Conservation (phyloP, 169 alveolate species). For the Theileria orientalis region DNA sequence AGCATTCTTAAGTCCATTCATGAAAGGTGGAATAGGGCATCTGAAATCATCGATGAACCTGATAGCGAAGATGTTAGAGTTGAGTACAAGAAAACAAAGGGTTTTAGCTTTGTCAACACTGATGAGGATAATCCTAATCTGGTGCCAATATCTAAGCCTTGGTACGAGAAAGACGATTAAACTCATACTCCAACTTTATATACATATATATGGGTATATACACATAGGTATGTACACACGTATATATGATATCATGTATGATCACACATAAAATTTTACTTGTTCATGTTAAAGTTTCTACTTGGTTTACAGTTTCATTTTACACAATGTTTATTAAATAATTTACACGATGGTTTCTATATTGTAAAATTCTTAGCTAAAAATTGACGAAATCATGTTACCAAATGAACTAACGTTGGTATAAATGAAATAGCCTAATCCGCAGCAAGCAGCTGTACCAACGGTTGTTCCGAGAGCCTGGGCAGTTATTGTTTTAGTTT, state of each 20-base stretch:
- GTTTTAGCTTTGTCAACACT: background rate
- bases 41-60: constrained; percentile 8
- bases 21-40: constrained; percentile 36
- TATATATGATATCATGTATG: background rate
- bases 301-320: background rate
- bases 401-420: background rate
- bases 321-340: too few species aligned
- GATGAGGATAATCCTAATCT: constrained; percentile 18
- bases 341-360: too few species aligned
- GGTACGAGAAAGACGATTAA: constrained; percentile 11
- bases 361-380: too few species aligned
- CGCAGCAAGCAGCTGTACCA: background rate
- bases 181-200: background rate
- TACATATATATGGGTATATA: background rate
- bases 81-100: background rate
- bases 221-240: background rate
- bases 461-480: background rate
- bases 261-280: background rate
- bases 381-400: too few species aligned
- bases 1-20: constrained; percentile 6
- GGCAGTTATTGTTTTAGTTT: background rate
- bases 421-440: background rate
- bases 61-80: background rate
- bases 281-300: background rate
- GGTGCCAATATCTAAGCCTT: constrained; percentile 24